phyloP scores from a whole-genome alignment of 352 stramenopile species.

The Globisporangium takayamanum region DNA sequence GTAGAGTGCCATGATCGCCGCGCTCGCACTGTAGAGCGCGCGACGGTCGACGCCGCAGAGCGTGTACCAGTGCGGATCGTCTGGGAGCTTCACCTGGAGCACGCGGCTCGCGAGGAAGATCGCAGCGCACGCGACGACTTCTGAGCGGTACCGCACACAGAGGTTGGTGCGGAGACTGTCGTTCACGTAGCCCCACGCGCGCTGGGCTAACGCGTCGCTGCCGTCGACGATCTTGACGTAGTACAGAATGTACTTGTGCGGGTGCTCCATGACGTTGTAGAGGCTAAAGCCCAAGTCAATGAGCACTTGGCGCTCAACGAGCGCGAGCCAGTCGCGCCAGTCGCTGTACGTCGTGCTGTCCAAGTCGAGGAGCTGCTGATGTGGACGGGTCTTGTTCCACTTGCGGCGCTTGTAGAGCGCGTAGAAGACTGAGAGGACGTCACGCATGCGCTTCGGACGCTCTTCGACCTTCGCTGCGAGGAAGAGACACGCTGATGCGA shows the following conservation, averaged over 20 bases:
- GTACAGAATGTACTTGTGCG: slow-evolving; percentile 92
- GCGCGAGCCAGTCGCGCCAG: slow-evolving; percentile 83
- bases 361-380: slow-evolving; percentile 63
- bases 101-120: slow-evolving; percentile 82
- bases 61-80: slow-evolving; percentile 52
- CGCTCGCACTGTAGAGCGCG: slow-evolving; percentile 40
- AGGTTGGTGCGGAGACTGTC: slow-evolving; percentile 84
- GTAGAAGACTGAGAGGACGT: slow-evolving; percentile 87
- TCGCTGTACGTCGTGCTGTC: slow-evolving; percentile 51
- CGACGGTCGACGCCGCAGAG: slow-evolving; percentile 60
- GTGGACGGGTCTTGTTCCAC: slow-evolving; percentile 35
- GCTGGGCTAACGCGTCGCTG: slow-evolving; percentile 63
- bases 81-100: slow-evolving; percentile 44
- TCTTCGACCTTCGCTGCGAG: slow-evolving; percentile 89
- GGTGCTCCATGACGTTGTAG: slow-evolving; percentile 90
- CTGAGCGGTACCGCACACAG: slow-evolving; percentile 70
- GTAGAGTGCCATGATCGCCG: slow-evolving; percentile 62
- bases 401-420: slow-evolving; percentile 74
- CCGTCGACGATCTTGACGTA: slow-evolving; percentile 87
- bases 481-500: slow-evolving; percentile 85
- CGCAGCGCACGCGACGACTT: slow-evolving; percentile 86
- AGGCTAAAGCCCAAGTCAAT: slow-evolving; percentile 91
- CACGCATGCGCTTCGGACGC: slow-evolving; percentile 68
- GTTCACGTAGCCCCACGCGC: slow-evolving; percentile 89
- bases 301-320: slow-evolving; percentile 86